Base-by-base conservation (phyloP, 345 rosid genomes). In the Iberis pinnata region DNA sequence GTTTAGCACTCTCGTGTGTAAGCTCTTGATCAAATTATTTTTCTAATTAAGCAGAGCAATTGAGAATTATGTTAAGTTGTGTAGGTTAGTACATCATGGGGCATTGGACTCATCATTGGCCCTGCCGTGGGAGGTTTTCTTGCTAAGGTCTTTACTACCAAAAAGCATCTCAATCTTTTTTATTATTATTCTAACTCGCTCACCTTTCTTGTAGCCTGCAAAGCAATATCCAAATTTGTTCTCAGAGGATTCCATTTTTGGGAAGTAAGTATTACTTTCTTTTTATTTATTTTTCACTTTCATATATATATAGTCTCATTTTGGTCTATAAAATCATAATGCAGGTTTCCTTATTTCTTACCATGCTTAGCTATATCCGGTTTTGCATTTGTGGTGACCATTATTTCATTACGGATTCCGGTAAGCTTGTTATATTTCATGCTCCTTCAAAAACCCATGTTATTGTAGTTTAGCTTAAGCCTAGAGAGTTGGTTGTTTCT, bases 81-180 rank as follows among this genome's bases (percentile, higher is more conserved):
- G 54, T 82, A 92, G 96, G 75, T 88, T 16, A 85, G 97, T 58
- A 88, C 98, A 53, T 72, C 98, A 16, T 92, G 98, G 98, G 97
- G 95, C 4, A 81, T 83, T 33, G 98, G 98, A 67, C 73, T 92
- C 78, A 77, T 92, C 67, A 75, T 92, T 68, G 98, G 98, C 51
- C 98, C 98, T 38, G 95, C 98, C 47, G 35, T 92, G 4, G 98
- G 98, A 56, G 98, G 97, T 37, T 92, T 70, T 63, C 74, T 88
- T 52, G 90, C 98, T 3, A 93, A 92, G 98, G 98, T 92, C 64
- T 49, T 68, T 44, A 13, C 9, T 33, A 32, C 44, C 46, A 53
- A 9, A 17, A 24, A 1, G 3, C n/a, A 33, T 61, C 41, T 42
- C 22, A 4, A 16, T 32, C 16, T 56, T 41, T 0, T 31, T 39